Percentiles rank a stretch among this genome's conserved stretches.
phyloP scores from a whole-genome alignment of 2,329 filamentous ascomycete genomes.

The Xylaria polymorpha region DNA sequence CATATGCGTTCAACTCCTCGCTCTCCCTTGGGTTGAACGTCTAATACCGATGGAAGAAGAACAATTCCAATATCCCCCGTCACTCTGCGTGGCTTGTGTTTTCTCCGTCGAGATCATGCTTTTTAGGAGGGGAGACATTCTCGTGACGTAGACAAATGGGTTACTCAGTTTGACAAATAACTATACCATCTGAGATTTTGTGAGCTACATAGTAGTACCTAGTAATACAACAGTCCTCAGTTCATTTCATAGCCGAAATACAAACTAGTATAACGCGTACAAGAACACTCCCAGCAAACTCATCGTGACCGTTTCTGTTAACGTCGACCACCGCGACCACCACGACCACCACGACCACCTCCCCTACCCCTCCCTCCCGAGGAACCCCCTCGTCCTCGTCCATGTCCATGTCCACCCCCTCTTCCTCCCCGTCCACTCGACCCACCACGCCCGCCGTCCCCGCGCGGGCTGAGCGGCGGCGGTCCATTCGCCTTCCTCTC shows the following conservation, averaged over 20 bases:
- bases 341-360: constrained; percentile 25
- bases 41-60: constrained; percentile 66
- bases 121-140: constrained; percentile 60
- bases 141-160: background rate
- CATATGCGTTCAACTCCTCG: constrained; percentile 64
- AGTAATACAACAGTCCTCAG: constrained; percentile 17
- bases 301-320: constrained; percentile 13
- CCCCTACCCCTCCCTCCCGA: constrained; percentile 34
- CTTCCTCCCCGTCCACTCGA: constrained; percentile 3
- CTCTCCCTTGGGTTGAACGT: constrained; percentile 65
- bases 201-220: background rate
- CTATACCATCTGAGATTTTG: background rate
- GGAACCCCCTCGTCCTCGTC: constrained; percentile 11
- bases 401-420: constrained; percentile 43
- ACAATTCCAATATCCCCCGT: constrained; percentile 56
- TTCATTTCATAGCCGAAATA: background rate
- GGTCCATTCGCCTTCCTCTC: constrained; percentile 70
- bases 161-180: background rate
- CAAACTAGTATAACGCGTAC: background rate
- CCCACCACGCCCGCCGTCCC: constrained; percentile 40
- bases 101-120: constrained; percentile 60
- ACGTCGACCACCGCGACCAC: constrained; percentile 35
- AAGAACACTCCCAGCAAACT: background rate
- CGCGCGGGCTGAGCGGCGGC: constrained; percentile 49
- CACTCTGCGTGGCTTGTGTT: constrained; percentile 65